Conservation (phyloP, 163 green algal genomes). For the Scenedesmus sp. region DNA sequence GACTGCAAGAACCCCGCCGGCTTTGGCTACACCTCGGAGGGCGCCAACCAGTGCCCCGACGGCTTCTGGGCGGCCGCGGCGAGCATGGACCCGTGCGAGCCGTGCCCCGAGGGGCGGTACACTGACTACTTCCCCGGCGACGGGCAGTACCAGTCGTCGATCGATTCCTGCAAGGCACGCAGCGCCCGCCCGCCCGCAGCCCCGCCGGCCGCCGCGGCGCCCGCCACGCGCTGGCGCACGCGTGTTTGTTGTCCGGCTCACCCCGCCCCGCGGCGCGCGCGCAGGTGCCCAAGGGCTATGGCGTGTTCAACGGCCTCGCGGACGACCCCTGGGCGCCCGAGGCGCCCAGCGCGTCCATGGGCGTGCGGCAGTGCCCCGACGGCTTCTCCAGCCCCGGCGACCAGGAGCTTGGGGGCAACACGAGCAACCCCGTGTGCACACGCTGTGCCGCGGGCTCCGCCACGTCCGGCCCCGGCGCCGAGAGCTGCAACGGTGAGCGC, state of each 20-base stretch:
- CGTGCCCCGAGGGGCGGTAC: not conserved
- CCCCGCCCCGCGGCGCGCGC: too few relatives aligned
- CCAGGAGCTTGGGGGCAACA: too few relatives aligned
- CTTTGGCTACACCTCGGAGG: conserved; percentile 7
- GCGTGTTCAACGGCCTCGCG: too few relatives aligned
- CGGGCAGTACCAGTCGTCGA: not conserved
- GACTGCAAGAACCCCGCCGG: conserved; percentile 10
- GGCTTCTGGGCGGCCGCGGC: not conserved
- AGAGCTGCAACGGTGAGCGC: conserved; percentile 14
- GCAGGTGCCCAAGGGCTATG: too few relatives aligned
- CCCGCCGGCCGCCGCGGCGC: not conserved
- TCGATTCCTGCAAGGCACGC: not conserved
- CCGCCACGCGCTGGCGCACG: too few relatives aligned
- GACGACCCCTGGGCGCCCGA: too few relatives aligned
- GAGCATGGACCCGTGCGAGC: not conserved
- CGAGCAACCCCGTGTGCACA: too few relatives aligned
- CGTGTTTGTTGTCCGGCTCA: too few relatives aligned
- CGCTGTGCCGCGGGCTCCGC: not conserved
- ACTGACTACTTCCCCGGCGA: not conserved
- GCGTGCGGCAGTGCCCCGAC: too few relatives aligned
- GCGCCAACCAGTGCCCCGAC: conserved; percentile 13
- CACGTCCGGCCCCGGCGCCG: not conserved
- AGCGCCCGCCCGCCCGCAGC: too few relatives aligned
- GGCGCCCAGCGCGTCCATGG: too few relatives aligned
- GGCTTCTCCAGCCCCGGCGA: too few relatives aligned